Evolutionary conservation across 345 rosid species (phyloP).

Genomic region (Rhodomyrtus tomentosa): DNA sequence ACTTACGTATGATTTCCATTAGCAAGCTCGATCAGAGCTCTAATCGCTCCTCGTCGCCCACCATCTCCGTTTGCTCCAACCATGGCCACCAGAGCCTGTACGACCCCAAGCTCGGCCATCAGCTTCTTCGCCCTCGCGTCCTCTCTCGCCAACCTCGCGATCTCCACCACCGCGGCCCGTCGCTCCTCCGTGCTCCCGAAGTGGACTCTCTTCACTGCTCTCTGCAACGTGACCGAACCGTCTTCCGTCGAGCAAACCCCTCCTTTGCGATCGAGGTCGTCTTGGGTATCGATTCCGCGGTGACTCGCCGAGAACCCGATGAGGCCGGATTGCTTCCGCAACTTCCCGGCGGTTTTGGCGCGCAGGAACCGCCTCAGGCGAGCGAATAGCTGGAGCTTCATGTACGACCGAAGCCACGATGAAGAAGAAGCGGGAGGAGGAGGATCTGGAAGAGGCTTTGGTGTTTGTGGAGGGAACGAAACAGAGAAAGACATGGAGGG

Average conservation of each 20-base stretch:
- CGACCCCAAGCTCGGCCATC: slow-evolving; percentile 86
- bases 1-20: slow-evolving; percentile 72
- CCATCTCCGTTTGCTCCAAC: slow-evolving; percentile 20
- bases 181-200: slow-evolving; percentile 77
- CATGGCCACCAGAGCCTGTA: slow-evolving; percentile 71
- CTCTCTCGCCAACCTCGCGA: slow-evolving; percentile 46
- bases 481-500: slow-evolving; percentile 1
- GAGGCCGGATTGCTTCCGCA: slow-evolving; percentile 2
- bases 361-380: slow-evolving; percentile 48
- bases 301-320: background rate
- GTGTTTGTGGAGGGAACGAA: slow-evolving; percentile 15
- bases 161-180: slow-evolving; percentile 54
- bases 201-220: slow-evolving; percentile 73
- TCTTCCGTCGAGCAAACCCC: background rate
- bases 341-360: slow-evolving; percentile 32
- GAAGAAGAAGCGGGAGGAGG: slow-evolving; percentile 6
- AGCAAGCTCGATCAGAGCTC: slow-evolving; percentile 80
- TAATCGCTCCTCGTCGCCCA: slow-evolving; percentile 44
- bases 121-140: slow-evolving; percentile 43
- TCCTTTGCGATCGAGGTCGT: too few species aligned
- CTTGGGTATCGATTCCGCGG: background rate
- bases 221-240: slow-evolving; percentile 37
- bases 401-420: slow-evolving; percentile 27
- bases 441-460: slow-evolving; percentile 15
- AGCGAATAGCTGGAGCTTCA: slow-evolving; percentile 43